Conservation (phyloP, 257 asterid species). For the Salvia hispanica region DNA sequence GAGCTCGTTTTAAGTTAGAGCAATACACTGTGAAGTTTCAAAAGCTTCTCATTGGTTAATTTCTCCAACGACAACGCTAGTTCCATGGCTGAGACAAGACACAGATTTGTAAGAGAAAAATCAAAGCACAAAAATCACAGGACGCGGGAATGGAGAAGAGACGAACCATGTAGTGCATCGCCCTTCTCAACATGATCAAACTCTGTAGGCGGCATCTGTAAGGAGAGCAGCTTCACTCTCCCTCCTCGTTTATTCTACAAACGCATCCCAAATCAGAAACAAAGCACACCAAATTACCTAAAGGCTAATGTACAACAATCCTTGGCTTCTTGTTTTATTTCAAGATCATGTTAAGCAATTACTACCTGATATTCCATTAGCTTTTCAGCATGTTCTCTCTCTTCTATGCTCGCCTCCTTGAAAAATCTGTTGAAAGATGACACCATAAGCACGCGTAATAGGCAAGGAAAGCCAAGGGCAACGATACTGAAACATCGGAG, state of each 20-base stretch:
- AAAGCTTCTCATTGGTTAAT: constrained; percentile 60
- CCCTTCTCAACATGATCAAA: constrained; percentile 81
- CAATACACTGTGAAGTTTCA: constrained; percentile 57
- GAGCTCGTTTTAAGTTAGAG: neutral
- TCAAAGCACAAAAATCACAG: constrained; percentile 14
- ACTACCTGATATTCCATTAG: constrained; percentile 92
- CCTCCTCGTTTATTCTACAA: constrained; percentile 82
- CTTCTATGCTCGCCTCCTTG: constrained; percentile 79
- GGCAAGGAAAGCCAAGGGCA: neutral
- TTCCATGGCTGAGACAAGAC: constrained; percentile 74
- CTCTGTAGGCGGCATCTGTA: constrained; percentile 60
- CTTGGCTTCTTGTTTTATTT: neutral
- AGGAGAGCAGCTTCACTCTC: constrained; percentile 60
- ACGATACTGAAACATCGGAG: neutral
- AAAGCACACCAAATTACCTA: neutral
- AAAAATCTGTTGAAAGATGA: constrained; percentile 57
- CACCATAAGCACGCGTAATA: constrained; percentile 19
- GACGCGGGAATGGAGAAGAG: neutral
- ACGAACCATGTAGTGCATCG: constrained; percentile 73
- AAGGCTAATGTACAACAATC: neutral
- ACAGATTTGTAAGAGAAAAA: neutral
- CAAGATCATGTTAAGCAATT: neutral
- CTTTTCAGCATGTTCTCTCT: constrained; percentile 88
- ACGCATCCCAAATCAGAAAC: neutral
- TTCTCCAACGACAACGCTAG: constrained; percentile 73